Base-by-base conservation (phyloP, 2,329 filamentous ascomycete species). In the Ascochyta fabae region DNA sequence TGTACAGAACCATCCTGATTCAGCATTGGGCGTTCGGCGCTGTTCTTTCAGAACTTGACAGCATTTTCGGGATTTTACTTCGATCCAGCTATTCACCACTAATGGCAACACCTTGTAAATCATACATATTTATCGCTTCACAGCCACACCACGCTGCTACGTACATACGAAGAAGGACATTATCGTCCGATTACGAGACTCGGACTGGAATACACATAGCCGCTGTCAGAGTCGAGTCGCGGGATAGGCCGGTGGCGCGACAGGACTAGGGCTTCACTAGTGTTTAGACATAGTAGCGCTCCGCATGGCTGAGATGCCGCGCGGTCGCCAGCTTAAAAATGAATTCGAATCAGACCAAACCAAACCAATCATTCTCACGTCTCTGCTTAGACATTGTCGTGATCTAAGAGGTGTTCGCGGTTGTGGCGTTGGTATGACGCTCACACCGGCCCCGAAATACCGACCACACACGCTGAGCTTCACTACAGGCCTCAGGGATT, bases 121-220 rank as follows among this genome's bases (percentile, higher is more conserved):
- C 31, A 44, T 8, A 57, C 42, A 46, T 42, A 53, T 15, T 44
- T 43, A 33, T 47, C 36, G 33, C 45, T 22, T 33, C 26, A 49
- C 38, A 46, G 55, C 40, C 8, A 34, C 45, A 44, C 38, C 15
- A 47, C 26, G 55, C 50, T 49, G 55, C 42, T 58, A 58, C 40
- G 55, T 58, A 58, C 56, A 59, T 59, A 55, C n/a, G 49, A 49
- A 35, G 49, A 49, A 35, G 3, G 24, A 39, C 4, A 46, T 13
- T 23, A 16, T 56, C 53, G 39, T 48, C 47, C 38, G 43, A 22
- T 42, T 5, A 51, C 6, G 43, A 26, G 24, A 39, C 15, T 36
- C 22, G 47, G 47, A 22, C 27, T 56, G 43, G 47, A 56, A 48
- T 56, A 56, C 38, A 56, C 42, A 56, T 24, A 9, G 38, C 31